These are phyloP conservation scores for Soucietia sequanensis DNA, from an alignment of 805 yeast species.

Conservation along the genomic window DNA sequence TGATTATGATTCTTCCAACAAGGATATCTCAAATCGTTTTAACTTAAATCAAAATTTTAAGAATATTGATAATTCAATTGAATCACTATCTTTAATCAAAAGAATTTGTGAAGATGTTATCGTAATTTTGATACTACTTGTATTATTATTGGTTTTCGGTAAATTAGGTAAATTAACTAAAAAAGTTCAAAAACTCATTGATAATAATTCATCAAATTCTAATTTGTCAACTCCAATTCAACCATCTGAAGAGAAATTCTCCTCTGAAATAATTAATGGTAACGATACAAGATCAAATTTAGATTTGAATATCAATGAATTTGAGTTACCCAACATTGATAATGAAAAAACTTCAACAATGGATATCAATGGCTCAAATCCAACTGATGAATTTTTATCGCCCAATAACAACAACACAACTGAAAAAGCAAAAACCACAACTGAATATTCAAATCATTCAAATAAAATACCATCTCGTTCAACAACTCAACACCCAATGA, in stretches of 20 bases:
- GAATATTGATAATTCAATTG: slow-evolving; percentile 2
- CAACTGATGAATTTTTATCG: background rate
- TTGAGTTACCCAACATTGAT: slow-evolving; percentile 10
- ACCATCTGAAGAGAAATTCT: background rate
- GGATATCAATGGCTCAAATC: background rate
- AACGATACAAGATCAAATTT: background rate
- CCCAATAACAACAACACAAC: too few species aligned
- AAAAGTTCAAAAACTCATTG: slow-evolving; percentile 4
- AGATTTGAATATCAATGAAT: background rate
- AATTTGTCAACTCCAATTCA: slow-evolving; percentile 1
- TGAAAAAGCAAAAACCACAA: too few species aligned
- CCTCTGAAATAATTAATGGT: background rate
- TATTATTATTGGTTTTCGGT: slow-evolving; percentile 35
- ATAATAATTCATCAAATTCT: background rate
- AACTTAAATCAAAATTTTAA: background rate
- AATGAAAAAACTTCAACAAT: slow-evolving; percentile 9
- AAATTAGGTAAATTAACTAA: slow-evolving; percentile 28
- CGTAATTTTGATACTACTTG: slow-evolving; percentile 38
- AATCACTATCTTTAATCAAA: slow-evolving; percentile 13
- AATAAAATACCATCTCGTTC: background rate
- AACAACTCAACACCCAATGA: background rate
- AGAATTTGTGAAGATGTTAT: slow-evolving; percentile 51
- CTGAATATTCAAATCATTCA: background rate
- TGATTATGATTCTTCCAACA: slow-evolving; percentile 2
- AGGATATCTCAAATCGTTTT: slow-evolving; percentile 1